Base-by-base conservation (phyloP, 148 eudicot species). In the Chenopodium quinoa region DNA sequence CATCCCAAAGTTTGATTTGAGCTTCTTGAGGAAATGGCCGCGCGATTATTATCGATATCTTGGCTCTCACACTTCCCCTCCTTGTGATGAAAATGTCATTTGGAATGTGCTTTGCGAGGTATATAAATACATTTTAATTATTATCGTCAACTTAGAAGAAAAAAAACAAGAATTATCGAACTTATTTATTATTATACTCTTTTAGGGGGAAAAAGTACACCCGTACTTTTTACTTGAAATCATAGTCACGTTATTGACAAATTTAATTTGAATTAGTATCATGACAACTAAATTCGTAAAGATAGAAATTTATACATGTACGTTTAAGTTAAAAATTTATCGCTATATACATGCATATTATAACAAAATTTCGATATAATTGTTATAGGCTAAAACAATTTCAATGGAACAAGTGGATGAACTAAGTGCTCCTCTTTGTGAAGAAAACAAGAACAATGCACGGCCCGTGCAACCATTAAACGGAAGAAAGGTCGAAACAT, bases 21-120 rank as follows among this genome's bases (percentile, higher is more conserved):
- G 56, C 44, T 75, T 50, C 79, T 68, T 81, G 75, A 75, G 83
- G 79, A 81, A 76, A 76, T 81, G 83, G 83, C 83, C 83, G 1
- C 83, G 83, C 7, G 78, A 81, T 34, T 94, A 94, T 62, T 92
- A 91, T 82, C 75, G 88, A 80, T 94, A 94, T 65, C 32, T 17
- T 1, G 98, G 97, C 27, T 94, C 98, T 79, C 86, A 89, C 62
- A 91, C 98, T 37, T 87, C 98, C 29, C 98, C 98, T 73, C 98
- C 98, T 9, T 94, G 98, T 79, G 19, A 86, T 9, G 93, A 94
- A 83, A 82, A 75, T 69, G 97, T 94, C 75, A 40, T 79, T 31
- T 94, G 94, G 93, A 77, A 78, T 78, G 81, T 94, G 68, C 80
- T 91, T 60, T 87, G 81, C 77, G 87, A 87, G 97, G 97, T 82